Evolutionary conservation across 345 rosid genomes (phyloP), one percentile per base, ranked within the genome.

Genomic region (Eucalyptus cloeziana): DNA sequence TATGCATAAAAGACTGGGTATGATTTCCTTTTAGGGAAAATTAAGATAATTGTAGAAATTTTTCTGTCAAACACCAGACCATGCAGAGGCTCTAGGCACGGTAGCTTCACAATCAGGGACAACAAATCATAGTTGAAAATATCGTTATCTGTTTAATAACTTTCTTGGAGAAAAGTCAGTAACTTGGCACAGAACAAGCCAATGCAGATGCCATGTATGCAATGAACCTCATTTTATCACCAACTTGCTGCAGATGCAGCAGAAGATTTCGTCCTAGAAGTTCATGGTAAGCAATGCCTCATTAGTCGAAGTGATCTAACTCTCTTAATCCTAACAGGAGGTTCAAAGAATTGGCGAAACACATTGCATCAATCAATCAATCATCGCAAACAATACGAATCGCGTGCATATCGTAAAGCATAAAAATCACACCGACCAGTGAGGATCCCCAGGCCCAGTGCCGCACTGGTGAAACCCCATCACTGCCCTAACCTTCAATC

Each of bases 381-480:
- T 83, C 83, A 37, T 49, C 33, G 5, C 86, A 89, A 87, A 13
- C 56, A 49, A 37, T 44, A 2, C n/a, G 45, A 51, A 86, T 6
- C 16, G 40, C 71, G 10, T 15, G 25, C 86, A 25, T 40, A 76
- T 37, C 8, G 14, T 21, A 80, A 86, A 13, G 80, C 43, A 30
- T 49, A 49, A 85, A 37, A 52, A 62, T 43, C 45, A 52, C 67
- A 88, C 90, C 62, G 88, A 94, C 95, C 95, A 91, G 47, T 89
- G 67, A 86, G 94, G 93, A 85, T 94, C 94, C 14, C 89, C 92
- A 17, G 94, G 92, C 31, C 91, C 92, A 30, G 88, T 71, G 62
- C 94, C 94, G 33, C 87, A 88, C 89, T 92, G 94, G 86, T 93
- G 96, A 93, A 94, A 94, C 11, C 93, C 92, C 91, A 93, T 64